Evolutionary conservation across 345 rosid genomes (phyloP).

Genomic region (Anastatica hierochuntica): DNA sequence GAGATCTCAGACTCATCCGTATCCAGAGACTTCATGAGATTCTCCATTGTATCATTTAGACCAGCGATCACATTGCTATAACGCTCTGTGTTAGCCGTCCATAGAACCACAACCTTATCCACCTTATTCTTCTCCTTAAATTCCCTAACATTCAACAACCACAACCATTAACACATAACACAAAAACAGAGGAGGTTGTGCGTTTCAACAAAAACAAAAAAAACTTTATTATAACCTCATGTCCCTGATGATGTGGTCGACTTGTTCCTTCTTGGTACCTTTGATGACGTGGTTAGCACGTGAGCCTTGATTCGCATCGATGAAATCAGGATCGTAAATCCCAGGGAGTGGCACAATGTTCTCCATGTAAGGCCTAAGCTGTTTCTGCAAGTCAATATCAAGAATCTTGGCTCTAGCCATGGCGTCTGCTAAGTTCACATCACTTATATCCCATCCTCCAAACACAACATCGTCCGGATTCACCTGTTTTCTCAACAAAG

Average conservation of each 20-base stretch:
- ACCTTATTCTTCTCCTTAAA: constrained; percentile 79
- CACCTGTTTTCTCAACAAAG: neutral
- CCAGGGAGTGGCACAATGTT: constrained; percentile 89
- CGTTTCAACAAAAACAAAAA: too few species aligned
- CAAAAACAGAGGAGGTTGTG: too few species aligned
- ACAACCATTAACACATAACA: too few species aligned
- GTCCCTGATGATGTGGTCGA: constrained; percentile 68
- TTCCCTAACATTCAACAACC: too few species aligned
- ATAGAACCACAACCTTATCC: constrained; percentile 80
- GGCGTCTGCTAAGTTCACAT: constrained; percentile 94
- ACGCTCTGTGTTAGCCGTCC: constrained; percentile 99
- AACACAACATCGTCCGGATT: constrained; percentile 76
- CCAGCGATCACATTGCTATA: constrained; percentile 80
- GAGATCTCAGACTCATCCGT: constrained; percentile 84
- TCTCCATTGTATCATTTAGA: constrained; percentile 82
- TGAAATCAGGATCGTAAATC: constrained; percentile 80
- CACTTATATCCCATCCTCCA: constrained; percentile 98
- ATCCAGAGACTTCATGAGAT: constrained; percentile 69
- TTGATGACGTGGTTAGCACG: constrained; percentile 84
- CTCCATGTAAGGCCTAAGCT: constrained; percentile 94
- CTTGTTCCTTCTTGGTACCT: constrained; percentile 82
- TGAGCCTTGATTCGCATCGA: constrained; percentile 89
- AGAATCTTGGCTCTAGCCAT: constrained; percentile 92
- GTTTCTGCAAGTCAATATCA: constrained; percentile 89
- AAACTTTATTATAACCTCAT: too few species aligned